These are phyloP conservation scores for Voacanga thouarsii DNA, from an alignment of 257 asterid species.

Conservation along the genomic window DNA sequence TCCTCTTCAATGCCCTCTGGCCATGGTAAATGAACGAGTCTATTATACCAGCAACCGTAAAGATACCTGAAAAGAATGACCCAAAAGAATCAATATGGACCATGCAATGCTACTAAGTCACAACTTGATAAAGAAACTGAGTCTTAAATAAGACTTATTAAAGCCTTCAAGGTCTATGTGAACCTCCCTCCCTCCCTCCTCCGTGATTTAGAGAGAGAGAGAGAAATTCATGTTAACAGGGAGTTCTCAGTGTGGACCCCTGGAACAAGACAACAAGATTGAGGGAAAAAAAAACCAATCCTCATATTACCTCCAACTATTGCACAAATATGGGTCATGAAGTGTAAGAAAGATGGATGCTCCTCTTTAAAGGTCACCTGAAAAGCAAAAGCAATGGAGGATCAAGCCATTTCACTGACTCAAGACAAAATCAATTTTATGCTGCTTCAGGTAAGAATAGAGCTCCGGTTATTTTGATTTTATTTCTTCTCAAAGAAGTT, in stretches of 20 bases:
- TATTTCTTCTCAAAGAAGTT: background rate
- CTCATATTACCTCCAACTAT: slow-evolving; percentile 76
- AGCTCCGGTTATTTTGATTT: background rate
- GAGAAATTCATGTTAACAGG: background rate
- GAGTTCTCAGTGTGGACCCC: background rate
- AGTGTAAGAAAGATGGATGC: slow-evolving; percentile 88
- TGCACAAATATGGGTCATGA: slow-evolving; percentile 89
- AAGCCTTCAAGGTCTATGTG: background rate
- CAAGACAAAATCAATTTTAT: background rate
- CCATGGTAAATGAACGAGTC: slow-evolving; percentile 86
- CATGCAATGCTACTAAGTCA: background rate
- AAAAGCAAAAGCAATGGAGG: slow-evolving; percentile 16
- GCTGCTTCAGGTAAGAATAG: background rate
- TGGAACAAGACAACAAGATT: background rate
- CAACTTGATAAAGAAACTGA: background rate
- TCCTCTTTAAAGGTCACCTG: slow-evolving; percentile 89
- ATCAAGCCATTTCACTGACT: background rate
- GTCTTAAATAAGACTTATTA: background rate
- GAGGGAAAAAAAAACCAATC: background rate
- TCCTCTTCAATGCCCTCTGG: slow-evolving; percentile 80
- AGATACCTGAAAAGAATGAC: slow-evolving; percentile 49
- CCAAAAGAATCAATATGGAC: background rate
- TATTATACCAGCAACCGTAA: slow-evolving; percentile 90
- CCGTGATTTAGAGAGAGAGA: background rate
- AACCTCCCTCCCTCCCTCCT: background rate